Base-by-base conservation (phyloP, 805 yeast genomes). In the Nadsonia fulvescens region DNA sequence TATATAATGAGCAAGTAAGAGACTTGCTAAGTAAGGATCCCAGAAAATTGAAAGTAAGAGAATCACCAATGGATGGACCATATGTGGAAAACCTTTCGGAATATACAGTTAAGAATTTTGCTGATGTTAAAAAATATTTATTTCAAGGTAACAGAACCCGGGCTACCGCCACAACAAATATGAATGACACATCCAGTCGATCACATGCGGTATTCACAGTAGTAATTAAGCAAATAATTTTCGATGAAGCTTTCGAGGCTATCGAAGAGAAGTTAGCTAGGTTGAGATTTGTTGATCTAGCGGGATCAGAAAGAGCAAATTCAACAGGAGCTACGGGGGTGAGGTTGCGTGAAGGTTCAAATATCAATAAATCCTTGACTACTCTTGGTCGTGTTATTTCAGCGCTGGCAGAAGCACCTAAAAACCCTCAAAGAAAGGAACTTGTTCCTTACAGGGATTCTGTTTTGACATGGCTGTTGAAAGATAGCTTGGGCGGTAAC, bases 161-260 rank as follows among this genome's bases (percentile, higher is more conserved):
- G 28, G 65, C 75, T 2, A 71, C 79, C 0, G 91, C 83, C 0
- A 48, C 75, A 2, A 78, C 92, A 0, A 58, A 61, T 23, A 66
- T 73, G 72, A 78, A 78, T 47, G 70, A 67, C 25, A 53, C 58
- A 12, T 72, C 83, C 19, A 72, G 83, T 1, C 55, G 93, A 34
- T 75, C 89, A 1, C 93, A 78, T 42, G 86, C 92, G 0, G 75
- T 78, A 1, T 61, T 77, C 31, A 70, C 79, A 0, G 44, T 78
- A 11, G 51, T 56, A 3, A 52, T 78, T 25, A 58, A 63, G 31
- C 86, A 75, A 38, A 70, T 69, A 11, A 49, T 49, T 23, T 62
- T 37, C 16, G 45, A 43, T 19, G 33, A 39, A 2, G 43, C 35
- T 5, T 39, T 46, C 1, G 46, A 43, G 6, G 34, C 56, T 23